These are phyloP conservation scores for Sphaerobolus stellatus DNA, from an alignment of 1,284 basidiomycete species.

Conservation along the genomic window DNA sequence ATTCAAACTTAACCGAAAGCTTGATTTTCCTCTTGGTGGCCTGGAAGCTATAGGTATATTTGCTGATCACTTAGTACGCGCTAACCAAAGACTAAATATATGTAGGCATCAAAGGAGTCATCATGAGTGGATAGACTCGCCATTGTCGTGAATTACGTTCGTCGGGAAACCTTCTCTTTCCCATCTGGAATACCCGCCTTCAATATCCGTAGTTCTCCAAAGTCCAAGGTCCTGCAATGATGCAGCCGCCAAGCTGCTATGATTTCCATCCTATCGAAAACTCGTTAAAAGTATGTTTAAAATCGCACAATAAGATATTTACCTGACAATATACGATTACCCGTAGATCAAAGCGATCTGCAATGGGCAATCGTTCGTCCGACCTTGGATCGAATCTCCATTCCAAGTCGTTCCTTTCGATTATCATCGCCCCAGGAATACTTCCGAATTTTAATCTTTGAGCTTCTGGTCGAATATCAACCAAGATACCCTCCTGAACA, in stretches of 20 bases:
- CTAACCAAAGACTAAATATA: too few relatives aligned
- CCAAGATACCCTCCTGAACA: constrained; percentile 54
- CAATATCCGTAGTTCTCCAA: constrained; percentile 69
- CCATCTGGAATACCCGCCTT: constrained; percentile 73
- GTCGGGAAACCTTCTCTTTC: constrained; percentile 57
- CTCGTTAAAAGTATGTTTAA: not conserved
- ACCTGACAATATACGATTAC: constrained; percentile 69
- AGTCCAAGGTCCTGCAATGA: constrained; percentile 65
- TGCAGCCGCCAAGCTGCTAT: constrained; percentile 68
- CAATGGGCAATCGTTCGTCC: constrained; percentile 55
- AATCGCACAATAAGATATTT: not conserved
- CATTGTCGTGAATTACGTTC: too few relatives aligned
- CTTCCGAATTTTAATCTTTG: constrained; percentile 55
- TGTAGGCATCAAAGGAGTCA: too few relatives aligned
- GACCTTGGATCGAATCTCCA: constrained; percentile 71
- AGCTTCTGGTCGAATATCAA: constrained; percentile 67
- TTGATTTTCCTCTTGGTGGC: too few relatives aligned
- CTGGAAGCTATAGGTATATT: too few relatives aligned
- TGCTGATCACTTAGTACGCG: too few relatives aligned
- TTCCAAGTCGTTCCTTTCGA: constrained; percentile 72
- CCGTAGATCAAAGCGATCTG: constrained; percentile 67
- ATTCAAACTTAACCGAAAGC: too few relatives aligned
- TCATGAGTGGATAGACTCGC: too few relatives aligned
- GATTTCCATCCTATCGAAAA: constrained; percentile 46
- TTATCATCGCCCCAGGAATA: constrained; percentile 60